Base-by-base conservation (phyloP, 1,284 basidiomycete species). In the Megacollybia platyphylla region DNA sequence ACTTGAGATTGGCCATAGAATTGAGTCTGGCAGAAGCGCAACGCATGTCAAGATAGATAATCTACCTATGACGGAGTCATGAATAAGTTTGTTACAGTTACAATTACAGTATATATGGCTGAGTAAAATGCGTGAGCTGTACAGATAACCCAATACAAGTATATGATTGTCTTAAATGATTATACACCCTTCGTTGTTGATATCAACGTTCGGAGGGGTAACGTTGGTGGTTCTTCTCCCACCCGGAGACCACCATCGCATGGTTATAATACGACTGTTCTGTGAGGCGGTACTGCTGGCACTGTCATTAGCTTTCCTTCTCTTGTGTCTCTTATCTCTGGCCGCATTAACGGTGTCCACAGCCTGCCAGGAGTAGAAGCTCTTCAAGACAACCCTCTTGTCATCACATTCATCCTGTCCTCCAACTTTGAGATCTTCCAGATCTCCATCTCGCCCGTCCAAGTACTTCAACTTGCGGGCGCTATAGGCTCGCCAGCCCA, bases 311-410 rank as follows among this genome's bases (percentile, higher is more conserved):
- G 57, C 62, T 7, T 57, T 57, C 46, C 72, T 63, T 50, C 67
- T 63, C 56, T 65, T 73, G 47, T 68, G 65, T 44, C 71, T 61
- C 62, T 76, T 80, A 65, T 79, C 79, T 52, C 80, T 65, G 44
- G 68, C 70, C 28, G 68, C 64, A 44, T 69, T 68, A 44, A 86
- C 80, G 1, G 74, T 72, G 54, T 85, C 85, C 18, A 90, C 86
- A 10, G 73, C 78, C 64, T 85, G 81, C 88, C 88, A 92, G 42
- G 79, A 79, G 62, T 85, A 85, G 55, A 89, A 92, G 27, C 81
- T 80, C 73, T 89, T 90, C 48, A 92, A 53, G 39, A 83, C 76
- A 7, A 91, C 79, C n/a, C 78, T 64, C 48, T 54, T 58, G 51
- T 73, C 68, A 47, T 85, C 80, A 54, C 83, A 84, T 57, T 87